Base-by-base conservation (phyloP, 2,329 filamentous ascomycete species). In the Rosellinia necatrix region DNA sequence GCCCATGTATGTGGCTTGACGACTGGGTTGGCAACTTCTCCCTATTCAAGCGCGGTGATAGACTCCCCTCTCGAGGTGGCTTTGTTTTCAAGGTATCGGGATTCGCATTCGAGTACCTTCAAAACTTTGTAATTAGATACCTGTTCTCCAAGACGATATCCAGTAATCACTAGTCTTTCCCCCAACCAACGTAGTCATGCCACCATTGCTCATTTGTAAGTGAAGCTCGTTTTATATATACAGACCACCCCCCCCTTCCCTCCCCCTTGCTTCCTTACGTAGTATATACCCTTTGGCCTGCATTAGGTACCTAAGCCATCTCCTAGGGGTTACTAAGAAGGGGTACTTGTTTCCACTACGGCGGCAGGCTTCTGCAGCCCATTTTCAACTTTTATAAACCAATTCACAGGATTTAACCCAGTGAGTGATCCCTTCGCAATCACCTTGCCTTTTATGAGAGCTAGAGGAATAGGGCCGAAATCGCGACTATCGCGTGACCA, bases 401-500 rank as follows among this genome's bases (percentile, higher is more conserved):
- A 78, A 9, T 70, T 73, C 68, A 77, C 78, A 1, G 84, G 82
- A 59, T 81, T 76, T 61, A 66, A 67, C 30, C 70, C 64, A 10
- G 61, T 49, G 6, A 66, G 43, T 6, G 60, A 60, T 1, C 77
- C 66, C 60, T 76, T 84, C 60, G 81, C 88, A 34, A 93, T 75
- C 2, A 94, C 86, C 71, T 96, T 97, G 42, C 92, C 92, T 66
- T 82, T 86, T 40, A 99, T 83, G 61, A 99, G 76, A 1, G 85
- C 93, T 68, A 99, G 76, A 0, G 94, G 94, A 24, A 99, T 71
- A 0, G 94, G 91, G 0, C 94, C 94, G 75, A 89, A 96, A 35
- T 86, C 79, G 59, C 94, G 85, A 38, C 92, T 97, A 76, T 99
- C 94, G 62, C 91, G 79, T 21, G 92, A 97, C 67, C 84, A 88